These are phyloP conservation scores for Larix sibirica DNA, from an alignment of 83 land plant genomes.

Conservation along the genomic window DNA sequence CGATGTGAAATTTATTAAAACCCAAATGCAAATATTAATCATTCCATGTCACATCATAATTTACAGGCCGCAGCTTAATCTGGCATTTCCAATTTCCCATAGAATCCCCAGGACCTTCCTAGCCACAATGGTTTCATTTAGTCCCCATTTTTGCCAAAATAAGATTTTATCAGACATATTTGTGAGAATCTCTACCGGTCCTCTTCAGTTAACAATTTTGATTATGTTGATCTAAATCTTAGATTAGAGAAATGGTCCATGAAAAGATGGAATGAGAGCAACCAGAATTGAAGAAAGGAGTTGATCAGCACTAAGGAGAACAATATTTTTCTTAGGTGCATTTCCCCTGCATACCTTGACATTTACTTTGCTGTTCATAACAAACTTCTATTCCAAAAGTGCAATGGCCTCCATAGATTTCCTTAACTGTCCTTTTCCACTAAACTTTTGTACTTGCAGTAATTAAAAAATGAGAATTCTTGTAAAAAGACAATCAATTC, in stretches of 20 bases:
- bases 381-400: slow-evolving; percentile 82
- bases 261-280: slow-evolving; percentile 1
- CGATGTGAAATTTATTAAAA: too few species aligned
- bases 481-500: not conserved
- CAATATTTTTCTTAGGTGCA: not conserved
- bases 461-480: not conserved
- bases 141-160: too few species aligned
- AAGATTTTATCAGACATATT: too few species aligned
- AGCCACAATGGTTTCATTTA: too few species aligned
- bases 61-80: too few species aligned
- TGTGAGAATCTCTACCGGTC: too few species aligned
- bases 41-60: too few species aligned
- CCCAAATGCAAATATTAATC: too few species aligned
- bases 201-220: too few species aligned
- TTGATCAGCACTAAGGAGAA: not conserved
- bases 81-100: too few species aligned
- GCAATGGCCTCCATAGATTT: slow-evolving; percentile 86
- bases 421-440: slow-evolving; percentile 84
- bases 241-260: not conserved
- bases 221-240: too few species aligned
- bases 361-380: slow-evolving; percentile 66
- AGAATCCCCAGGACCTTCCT: too few species aligned
- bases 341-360: slow-evolving; percentile 58
- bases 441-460: slow-evolving; percentile 18
- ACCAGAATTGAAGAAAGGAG: not conserved